Evolutionary conservation across 2,329 filamentous ascomycete genomes (phyloP), one percentile per base, ranked within the genome.

Genomic region (Epicoccum nigrum): DNA sequence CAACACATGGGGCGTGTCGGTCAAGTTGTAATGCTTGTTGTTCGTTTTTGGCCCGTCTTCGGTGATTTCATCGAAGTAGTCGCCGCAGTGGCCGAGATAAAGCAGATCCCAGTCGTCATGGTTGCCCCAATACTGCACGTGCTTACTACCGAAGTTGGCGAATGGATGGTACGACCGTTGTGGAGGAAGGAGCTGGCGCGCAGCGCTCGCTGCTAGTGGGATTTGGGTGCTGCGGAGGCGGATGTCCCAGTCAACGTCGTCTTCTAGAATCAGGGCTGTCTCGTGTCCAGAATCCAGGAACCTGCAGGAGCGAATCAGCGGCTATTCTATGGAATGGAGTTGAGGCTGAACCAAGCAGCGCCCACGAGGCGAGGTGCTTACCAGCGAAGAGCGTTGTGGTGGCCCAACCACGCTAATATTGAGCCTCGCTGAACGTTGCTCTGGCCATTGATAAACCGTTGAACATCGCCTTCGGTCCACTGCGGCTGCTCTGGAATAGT

Each of bases 211-310:
- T 7, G 74, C 73, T 6, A 72, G 65, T 4, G 75, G 75, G 11
- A 76, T 65, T 52, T 77, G 75, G n/a, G 65, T 50, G 48, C 71
- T 76, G 45, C 75, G 74, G 12, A 78, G 67, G 41, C 71, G 75
- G 31, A 78, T 73, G 54, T 77, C 75, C 72, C 73, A 78, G 53
- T 78, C 75, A 23, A 77, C 74, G 50, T 78, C 76, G 59, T 78
- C 76, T 65, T 78, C 76, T 33, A 78, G 66, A 19, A 78, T 74
- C 23, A 78, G 66, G 2, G 71, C 74, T 1, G 75, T 76, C 49
- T 76, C 73, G 7, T 72, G 66, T 32, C 68, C 70, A 35, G 73
- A 76, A 13, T 70, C 63, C n/a, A 78, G 64, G 58, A 78, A 78
- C 69, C 72, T 76, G 50, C 12, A 7, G 21, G 17, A 37, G 49